Evolutionary conservation across 495 filamentous ascomycete genomes (phyloP).

Genomic region (Lasiosphaeria ovina): DNA sequence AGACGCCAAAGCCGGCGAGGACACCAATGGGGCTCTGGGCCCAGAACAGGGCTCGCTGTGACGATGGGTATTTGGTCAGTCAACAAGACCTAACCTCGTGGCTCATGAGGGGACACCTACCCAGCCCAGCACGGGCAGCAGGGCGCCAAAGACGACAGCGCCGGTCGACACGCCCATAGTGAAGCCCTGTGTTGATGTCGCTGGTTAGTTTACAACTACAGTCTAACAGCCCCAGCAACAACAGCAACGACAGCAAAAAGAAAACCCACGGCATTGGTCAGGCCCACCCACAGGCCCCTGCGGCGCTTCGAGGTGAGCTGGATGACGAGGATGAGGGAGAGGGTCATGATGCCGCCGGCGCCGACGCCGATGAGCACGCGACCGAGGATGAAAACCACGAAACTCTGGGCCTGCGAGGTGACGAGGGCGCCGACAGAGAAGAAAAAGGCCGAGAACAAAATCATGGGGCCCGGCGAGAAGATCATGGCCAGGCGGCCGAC

Average conservation of each 20-base stretch:
- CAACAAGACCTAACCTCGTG: background rate
- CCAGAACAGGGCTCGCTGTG: constrained; percentile 65
- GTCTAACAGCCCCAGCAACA: background rate
- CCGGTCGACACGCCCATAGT: constrained; percentile 69
- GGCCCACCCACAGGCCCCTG: constrained; percentile 66
- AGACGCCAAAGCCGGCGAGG: constrained; percentile 55
- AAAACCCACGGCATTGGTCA: constrained; percentile 43
- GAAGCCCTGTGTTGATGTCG: constrained; percentile 41
- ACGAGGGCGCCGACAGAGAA: constrained; percentile 62
- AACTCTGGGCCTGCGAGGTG: constrained; percentile 54
- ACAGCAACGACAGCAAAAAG: background rate
- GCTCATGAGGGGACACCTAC: constrained; percentile 41
- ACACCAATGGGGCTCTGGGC: constrained; percentile 60
- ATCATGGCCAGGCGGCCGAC: constrained; percentile 64
- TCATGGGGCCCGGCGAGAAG: constrained; percentile 61
- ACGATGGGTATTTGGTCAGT: background rate
- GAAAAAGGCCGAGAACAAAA: constrained; percentile 54
- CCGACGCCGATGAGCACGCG: constrained; percentile 63
- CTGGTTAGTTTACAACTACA: background rate
- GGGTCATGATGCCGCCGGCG: constrained; percentile 62
- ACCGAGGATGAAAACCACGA: constrained; percentile 63
- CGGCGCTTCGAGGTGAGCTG: constrained; percentile 62
- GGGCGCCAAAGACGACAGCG: constrained; percentile 64
- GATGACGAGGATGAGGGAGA: constrained; percentile 66
- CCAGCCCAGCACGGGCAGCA: constrained; percentile 65